These are phyloP conservation scores for Inosperma sp. DNA, from an alignment of 768 basidiomycete genomes.

Conservation along the genomic window DNA sequence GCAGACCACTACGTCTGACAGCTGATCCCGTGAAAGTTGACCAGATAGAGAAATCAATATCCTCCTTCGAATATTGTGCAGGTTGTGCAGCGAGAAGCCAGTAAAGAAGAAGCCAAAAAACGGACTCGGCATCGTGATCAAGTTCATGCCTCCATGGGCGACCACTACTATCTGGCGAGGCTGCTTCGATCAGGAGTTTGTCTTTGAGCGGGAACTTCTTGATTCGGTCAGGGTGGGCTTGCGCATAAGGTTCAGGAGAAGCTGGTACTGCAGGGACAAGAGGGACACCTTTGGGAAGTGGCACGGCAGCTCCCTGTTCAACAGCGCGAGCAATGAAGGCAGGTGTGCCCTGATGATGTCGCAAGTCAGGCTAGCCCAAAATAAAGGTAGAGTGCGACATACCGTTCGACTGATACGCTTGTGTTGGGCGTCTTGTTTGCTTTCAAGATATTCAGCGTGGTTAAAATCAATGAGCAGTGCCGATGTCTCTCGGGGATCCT, in stretches of 20 bases:
- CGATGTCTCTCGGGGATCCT: neutral
- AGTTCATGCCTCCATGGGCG: constrained; percentile 3
- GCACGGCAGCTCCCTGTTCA: neutral
- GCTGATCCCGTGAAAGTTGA: neutral
- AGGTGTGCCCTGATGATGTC: neutral
- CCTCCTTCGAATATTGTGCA: neutral
- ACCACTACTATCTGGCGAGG: neutral
- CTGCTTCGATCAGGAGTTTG: neutral
- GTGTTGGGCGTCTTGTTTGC: neutral
- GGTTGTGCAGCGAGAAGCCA: neutral
- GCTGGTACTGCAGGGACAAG: neutral
- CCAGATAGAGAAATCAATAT: neutral
- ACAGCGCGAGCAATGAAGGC: constrained; percentile 3
- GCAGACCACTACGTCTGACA: neutral
- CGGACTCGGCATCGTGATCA: constrained; percentile 7
- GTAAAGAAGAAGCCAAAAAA: neutral
- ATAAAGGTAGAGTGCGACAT: neutral
- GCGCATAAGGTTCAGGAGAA: neutral
- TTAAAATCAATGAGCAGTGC: neutral
- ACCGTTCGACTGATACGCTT: neutral
- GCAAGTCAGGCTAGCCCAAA: neutral
- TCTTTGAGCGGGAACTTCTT: neutral
- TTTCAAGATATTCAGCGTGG: neutral
- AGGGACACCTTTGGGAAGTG: neutral
- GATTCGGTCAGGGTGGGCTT: neutral